phyloP scores from a whole-genome alignment of 2,329 filamentous ascomycete species.

The Uncinocarpus reesii region DNA sequence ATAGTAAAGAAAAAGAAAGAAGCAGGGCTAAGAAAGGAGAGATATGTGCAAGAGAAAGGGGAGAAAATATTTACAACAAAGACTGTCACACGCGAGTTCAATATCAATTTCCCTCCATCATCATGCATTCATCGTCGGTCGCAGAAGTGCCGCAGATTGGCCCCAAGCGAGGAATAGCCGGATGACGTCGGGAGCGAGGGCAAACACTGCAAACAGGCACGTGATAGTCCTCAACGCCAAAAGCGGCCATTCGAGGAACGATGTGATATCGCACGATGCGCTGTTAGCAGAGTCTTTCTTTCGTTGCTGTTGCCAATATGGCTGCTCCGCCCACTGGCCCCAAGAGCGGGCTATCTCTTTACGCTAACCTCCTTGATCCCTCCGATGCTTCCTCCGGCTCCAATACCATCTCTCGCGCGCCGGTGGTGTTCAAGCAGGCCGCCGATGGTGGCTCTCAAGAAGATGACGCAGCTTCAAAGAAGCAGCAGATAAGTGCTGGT shows the following conservation, averaged over 20 bases:
- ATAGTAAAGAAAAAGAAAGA: not conserved
- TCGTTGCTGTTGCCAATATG: slow-evolving; percentile 19
- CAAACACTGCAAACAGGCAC: slow-evolving; percentile 8
- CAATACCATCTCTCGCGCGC: slow-evolving; percentile 63
- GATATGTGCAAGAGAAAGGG: slow-evolving; percentile 2
- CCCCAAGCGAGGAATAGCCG: not conserved
- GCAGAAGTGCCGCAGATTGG: slow-evolving; percentile 5
- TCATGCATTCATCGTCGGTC: not conserved
- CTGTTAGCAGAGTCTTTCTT: not conserved
- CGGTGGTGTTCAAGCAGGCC: slow-evolving; percentile 58
- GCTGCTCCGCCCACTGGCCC: slow-evolving; percentile 12
- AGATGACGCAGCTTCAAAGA: slow-evolving; percentile 50
- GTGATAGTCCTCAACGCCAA: too few relatives aligned
- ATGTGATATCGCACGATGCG: not conserved
- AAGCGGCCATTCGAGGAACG: not conserved
- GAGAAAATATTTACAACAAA: slow-evolving; percentile 5
- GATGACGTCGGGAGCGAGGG: slow-evolving; percentile 1
- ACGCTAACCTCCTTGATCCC: slow-evolving; percentile 68
- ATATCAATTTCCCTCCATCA: not conserved
- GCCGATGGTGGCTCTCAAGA: slow-evolving; percentile 40
- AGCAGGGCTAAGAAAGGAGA: not conserved
- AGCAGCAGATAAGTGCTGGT: slow-evolving; percentile 54
- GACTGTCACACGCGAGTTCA: not conserved
- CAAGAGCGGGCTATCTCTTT: slow-evolving; percentile 54
- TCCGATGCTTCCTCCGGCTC: slow-evolving; percentile 34